A percentile compares a stretch with the other conserved stretches of the same genome.
phyloP scores from a whole-genome alignment of 164 flowering plant genomes.

The Vitis labrusca region DNA sequence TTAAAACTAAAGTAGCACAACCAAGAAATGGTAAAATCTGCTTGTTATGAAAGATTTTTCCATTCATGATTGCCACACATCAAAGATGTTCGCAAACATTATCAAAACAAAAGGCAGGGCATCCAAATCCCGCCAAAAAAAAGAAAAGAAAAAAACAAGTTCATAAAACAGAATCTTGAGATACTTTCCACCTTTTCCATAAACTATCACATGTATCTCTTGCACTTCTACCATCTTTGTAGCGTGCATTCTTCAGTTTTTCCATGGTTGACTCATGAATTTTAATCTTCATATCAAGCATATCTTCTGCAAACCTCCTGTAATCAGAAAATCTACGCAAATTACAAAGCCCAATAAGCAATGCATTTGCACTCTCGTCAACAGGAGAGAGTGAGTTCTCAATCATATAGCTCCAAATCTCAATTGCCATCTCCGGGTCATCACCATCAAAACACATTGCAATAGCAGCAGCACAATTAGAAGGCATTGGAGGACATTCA shows the following conservation, averaged over 20 bases:
- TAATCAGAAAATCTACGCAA: slow-evolving; percentile 52
- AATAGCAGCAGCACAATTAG: slow-evolving; percentile 61
- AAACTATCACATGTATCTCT: slow-evolving; percentile 50
- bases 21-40: too few relatives aligned
- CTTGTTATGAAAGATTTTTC: too few relatives aligned
- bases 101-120: too few relatives aligned
- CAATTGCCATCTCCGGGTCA: slow-evolving; percentile 67
- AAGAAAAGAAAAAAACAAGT: background rate
- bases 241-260: slow-evolving; percentile 48
- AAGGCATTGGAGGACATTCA: slow-evolving; percentile 57
- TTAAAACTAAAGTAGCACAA: too few relatives aligned
- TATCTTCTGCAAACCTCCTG: slow-evolving; percentile 47
- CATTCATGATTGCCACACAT: too few relatives aligned
- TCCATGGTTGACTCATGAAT: slow-evolving; percentile 65
- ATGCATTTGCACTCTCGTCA: slow-evolving; percentile 56
- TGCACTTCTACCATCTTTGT: slow-evolving; percentile 45
- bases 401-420: slow-evolving; percentile 65
- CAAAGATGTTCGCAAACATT: too few relatives aligned
- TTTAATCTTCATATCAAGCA: slow-evolving; percentile 51
- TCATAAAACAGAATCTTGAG: background rate
- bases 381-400: slow-evolving; percentile 44
- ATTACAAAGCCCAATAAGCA: slow-evolving; percentile 58
- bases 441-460: slow-evolving; percentile 54
- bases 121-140: too few relatives aligned
- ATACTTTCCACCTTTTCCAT: slow-evolving; percentile 55